Base-by-base conservation (phyloP, 2,329 filamentous ascomycete genomes). In the Pseudodiploospora longispora region DNA sequence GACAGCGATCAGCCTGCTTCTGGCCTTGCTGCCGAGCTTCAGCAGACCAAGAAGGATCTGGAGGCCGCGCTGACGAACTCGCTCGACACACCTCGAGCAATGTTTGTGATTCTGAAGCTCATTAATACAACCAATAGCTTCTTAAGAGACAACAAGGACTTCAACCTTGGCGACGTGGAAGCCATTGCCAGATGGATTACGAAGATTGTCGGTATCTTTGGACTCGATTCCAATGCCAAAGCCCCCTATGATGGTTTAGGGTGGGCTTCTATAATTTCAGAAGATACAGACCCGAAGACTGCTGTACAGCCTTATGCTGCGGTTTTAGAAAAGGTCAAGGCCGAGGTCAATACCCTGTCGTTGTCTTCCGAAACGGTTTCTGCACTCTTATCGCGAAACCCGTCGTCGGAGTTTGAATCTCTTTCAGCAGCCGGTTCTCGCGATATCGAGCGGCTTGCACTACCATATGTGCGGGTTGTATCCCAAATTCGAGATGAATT, bases 11-110 rank as follows among this genome's bases (percentile, higher is more conserved):
- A 59, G 45, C 41, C 56, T 5, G 50, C 54, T 5, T 57, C 59
- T 9, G 61, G 61, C 30, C 60, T 69, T 5, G 47, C 62, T 10
- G 64, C 60, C 1, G 70, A 72, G 47, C 59, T 76, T 5, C 68
- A 76, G 41, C 70, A 77, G 46, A 74, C 76, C 7, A 71, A 80
- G 62, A 65, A 65, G 35, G 76, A 79, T 27, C 60, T 78, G 30
- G 63, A 77, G 31, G 58, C 63, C 2, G 83, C 85, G 2, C 72
- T 96, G 10, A 75, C 75, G 53, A 88, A 95, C 65, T 95, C 89
- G 0, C 95, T 96, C 61, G 85, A 96, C 63, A 96, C 90, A 0
- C 81, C 86, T 1, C 70, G 72, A 41, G 87, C 83, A 5, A 88
- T 96, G 84, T 76, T 78, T 40, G 68, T 80, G n/a, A 83, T 96